Percentiles rank a stretch among this genome's conserved stretches.
phyloP scores from a whole-genome alignment of 2,329 filamentous ascomycete genomes.

The Diaporthe destruens region DNA sequence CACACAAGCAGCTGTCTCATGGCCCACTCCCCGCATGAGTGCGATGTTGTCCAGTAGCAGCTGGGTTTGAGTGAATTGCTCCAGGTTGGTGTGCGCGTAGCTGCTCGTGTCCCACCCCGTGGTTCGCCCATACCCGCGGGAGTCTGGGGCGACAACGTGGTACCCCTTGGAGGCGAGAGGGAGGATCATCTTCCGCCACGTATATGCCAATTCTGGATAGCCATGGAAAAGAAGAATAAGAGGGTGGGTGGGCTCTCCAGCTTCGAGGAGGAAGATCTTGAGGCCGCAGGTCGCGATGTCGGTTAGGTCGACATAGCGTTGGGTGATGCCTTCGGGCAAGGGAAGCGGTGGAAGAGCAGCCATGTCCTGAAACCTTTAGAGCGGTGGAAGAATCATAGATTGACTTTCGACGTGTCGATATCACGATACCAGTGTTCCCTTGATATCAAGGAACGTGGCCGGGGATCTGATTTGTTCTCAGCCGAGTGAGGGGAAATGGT shows the following conservation, averaged over 20 bases:
- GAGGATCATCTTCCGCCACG: slow-evolving; percentile 75
- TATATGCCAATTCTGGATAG: slow-evolving; percentile 77
- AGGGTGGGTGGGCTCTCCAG: slow-evolving; percentile 61
- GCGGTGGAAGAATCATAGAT: fast-evolving
- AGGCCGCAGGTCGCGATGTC: slow-evolving; percentile 61
- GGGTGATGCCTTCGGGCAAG: slow-evolving; percentile 66
- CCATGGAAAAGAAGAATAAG: slow-evolving; percentile 74
- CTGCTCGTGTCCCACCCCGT: slow-evolving; percentile 71
- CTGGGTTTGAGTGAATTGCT: slow-evolving; percentile 48
- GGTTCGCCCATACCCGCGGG: slow-evolving; percentile 76
- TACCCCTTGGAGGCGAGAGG: slow-evolving; percentile 70
- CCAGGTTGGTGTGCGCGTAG: slow-evolving; percentile 71
- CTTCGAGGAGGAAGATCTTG: slow-evolving; percentile 71
- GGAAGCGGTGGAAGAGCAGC: slow-evolving; percentile 37
- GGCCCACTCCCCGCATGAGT: slow-evolving; percentile 70
- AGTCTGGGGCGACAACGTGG: slow-evolving; percentile 75
- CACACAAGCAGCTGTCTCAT: slow-evolving; percentile 60
- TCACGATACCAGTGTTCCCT: background rate
- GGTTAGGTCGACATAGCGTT: slow-evolving; percentile 66
- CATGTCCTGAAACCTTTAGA: background rate
- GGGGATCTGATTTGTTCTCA: background rate
- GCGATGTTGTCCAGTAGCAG: slow-evolving; percentile 48
- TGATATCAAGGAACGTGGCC: background rate
- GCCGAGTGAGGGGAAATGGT: background rate
- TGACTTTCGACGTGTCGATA: background rate